Conservation (phyloP, 1,284 basidiomycete genomes). For the Puccinia coronata region DNA sequence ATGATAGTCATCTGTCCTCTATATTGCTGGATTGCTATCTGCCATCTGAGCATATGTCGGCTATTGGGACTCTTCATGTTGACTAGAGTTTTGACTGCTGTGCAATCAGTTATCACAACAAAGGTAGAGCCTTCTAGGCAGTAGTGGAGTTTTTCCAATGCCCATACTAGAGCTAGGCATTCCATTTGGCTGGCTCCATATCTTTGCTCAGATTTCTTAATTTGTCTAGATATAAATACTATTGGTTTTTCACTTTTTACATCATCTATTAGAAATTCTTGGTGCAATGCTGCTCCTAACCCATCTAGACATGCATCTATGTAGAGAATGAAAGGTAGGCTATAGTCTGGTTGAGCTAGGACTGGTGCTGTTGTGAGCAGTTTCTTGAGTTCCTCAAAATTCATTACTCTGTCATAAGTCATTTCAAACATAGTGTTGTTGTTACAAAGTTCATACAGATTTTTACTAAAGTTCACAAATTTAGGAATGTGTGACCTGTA, state of each 20-base stretch:
- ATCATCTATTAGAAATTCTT: neutral
- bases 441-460: neutral
- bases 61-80: neutral
- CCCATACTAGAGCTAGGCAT: constrained; percentile 3
- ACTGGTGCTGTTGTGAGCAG: no score
- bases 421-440: no score
- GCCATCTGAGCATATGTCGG: no score
- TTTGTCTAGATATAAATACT: neutral
- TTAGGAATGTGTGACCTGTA: neutral
- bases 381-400: no score
- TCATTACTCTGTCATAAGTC: no score
- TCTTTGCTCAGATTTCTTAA: neutral
- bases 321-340: neutral
- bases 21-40: no score
- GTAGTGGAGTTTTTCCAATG: neutral
- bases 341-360: neutral
- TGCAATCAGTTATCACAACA: neutral
- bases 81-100: neutral
- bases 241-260: neutral
- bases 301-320: no score
- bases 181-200: neutral
- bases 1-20: no score
- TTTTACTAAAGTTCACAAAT: neutral
- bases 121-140: neutral
- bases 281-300: neutral